Base-by-base conservation (phyloP, 306 rosid species). In the Carpinus viminea region DNA sequence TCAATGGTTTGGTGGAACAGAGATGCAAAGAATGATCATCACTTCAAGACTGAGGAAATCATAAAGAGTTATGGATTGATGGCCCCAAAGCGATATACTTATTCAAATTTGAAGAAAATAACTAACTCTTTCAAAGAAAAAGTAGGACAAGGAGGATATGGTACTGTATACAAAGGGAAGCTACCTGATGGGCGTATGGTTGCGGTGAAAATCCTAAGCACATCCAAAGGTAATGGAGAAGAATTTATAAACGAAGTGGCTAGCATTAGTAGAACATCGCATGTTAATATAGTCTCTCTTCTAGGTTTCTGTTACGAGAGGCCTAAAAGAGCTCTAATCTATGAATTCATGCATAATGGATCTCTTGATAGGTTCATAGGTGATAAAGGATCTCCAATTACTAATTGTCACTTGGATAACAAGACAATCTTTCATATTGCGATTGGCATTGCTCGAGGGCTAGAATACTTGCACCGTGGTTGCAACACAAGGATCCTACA, bases 221-320 rank as follows among this genome's bases (percentile, higher is more conserved):
- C 78, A 2, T 69, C 80, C 0, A 78, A 76, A 21, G 83, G 77
- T 21, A 52, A 64, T 7, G 91, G 79, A 17, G 85, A 85, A 73
- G 88, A 87, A 9, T 83, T 87, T 50, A 43, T 84, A 4, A 87
- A 87, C 36, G 87, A 87, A 82, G 77, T 87, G 38, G 85, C 68
- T 0, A 85, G 85, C 38, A 88, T 85, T 57, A 83, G 83, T 1
- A 73, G 80, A 76, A 76, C 87, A 9, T 85, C 86, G 2, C 86
- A 81, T 69, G 80, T 81, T 21, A 86, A 85, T 9, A 41, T 85
- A 70, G 86, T 88, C n/a, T 73, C 78, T 7, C 89, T 88, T 38
- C 31, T 69, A 13, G 89, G 89, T 0, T 83, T 74, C 26, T 79
- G 86, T 46, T 81, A 74, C 7, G 83, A 83, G 28, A 41, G 1